Evolutionary conservation across 2,329 filamentous ascomycete species (phyloP).

Genomic region (Teratosphaeria viscida): DNA sequence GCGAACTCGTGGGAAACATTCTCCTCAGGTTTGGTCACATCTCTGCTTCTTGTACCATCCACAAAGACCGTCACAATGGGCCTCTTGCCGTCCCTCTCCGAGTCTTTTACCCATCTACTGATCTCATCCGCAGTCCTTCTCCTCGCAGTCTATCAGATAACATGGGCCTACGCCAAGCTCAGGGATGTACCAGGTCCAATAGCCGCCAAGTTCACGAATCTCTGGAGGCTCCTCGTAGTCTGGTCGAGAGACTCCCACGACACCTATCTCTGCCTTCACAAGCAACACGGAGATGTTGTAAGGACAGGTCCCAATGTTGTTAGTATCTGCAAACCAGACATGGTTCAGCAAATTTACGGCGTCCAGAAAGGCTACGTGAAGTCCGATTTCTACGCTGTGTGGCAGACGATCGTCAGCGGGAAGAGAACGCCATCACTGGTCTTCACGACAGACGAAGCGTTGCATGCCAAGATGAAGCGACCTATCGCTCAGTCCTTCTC

Average conservation of each 20-base stretch:
- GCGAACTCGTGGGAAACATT: not conserved
- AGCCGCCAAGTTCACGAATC: conserved; percentile 44
- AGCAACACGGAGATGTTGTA: conserved; percentile 58
- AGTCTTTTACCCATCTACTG: conserved; percentile 4
- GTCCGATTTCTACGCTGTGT: conserved; percentile 8
- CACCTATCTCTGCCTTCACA: conserved; percentile 49
- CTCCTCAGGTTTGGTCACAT: not conserved
- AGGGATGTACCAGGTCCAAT: conserved; percentile 40
- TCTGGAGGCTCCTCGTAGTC: conserved; percentile 36
- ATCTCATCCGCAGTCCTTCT: conserved; percentile 6
- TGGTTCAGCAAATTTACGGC: conserved; percentile 50
- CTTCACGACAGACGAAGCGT: conserved; percentile 18
- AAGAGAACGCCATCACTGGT: conserved; percentile 15
- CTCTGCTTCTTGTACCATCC: too few relatives aligned
- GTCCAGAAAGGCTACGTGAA: conserved; percentile 14
- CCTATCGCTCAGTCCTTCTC: conserved; percentile 15
- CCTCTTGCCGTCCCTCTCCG: not conserved
- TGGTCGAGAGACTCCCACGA: conserved; percentile 49
- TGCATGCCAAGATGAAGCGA: conserved; percentile 18
- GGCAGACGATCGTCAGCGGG: conserved; percentile 18
- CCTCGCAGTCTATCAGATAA: conserved; percentile 5
- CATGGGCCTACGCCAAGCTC: conserved; percentile 8
- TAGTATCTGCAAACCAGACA: conserved; percentile 58
- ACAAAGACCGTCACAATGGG: too few relatives aligned
- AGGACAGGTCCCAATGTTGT: conserved; percentile 67